These are phyloP conservation scores for Asterophora parasitica DNA, from an alignment of 768 basidiomycete species.

Conservation along the genomic window DNA sequence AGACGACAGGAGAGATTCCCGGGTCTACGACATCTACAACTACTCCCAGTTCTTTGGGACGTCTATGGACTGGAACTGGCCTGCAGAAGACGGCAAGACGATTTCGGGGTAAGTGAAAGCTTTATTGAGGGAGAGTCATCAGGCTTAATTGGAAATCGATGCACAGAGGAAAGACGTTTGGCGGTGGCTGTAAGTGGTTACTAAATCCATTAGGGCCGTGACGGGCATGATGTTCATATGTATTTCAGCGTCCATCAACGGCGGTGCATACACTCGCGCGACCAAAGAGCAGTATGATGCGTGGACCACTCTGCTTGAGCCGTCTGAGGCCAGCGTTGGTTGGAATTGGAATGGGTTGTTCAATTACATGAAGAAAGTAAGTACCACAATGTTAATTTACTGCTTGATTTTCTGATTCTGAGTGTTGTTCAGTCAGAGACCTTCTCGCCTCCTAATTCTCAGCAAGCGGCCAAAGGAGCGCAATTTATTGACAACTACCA, in stretches of 20 bases:
- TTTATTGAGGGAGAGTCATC: background rate
- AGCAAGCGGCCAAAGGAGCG: slow-evolving; percentile 42
- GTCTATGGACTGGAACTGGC: slow-evolving; percentile 43
- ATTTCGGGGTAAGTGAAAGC: slow-evolving; percentile 38
- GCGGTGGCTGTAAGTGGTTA: slow-evolving; percentile 31
- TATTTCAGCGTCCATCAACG: slow-evolving; percentile 41
- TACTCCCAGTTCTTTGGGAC: slow-evolving; percentile 38
- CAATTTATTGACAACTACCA: slow-evolving; percentile 45
- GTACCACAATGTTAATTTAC: too few relatives aligned
- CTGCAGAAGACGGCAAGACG: slow-evolving; percentile 34
- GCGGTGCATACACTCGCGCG: slow-evolving; percentile 41
- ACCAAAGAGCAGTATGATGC: slow-evolving; percentile 41
- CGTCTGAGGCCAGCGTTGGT: slow-evolving; percentile 36
- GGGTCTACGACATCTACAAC: slow-evolving; percentile 42
- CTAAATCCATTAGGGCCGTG: background rate
- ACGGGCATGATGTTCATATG: background rate
- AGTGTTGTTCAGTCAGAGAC: slow-evolving; percentile 33
- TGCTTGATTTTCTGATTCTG: background rate
- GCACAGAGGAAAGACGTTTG: slow-evolving; percentile 42
- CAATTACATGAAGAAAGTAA: slow-evolving; percentile 44
- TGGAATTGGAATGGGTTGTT: slow-evolving; percentile 45
- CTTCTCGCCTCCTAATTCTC: slow-evolving; percentile 42
- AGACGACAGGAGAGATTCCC: slow-evolving; percentile 39
- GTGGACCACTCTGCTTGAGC: slow-evolving; percentile 32
- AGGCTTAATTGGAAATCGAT: background rate